Evolutionary conservation across 169 alveolate species (phyloP), one percentile per base, ranked within the genome.

Genomic region (Toxoplasma gondii): DNA sequence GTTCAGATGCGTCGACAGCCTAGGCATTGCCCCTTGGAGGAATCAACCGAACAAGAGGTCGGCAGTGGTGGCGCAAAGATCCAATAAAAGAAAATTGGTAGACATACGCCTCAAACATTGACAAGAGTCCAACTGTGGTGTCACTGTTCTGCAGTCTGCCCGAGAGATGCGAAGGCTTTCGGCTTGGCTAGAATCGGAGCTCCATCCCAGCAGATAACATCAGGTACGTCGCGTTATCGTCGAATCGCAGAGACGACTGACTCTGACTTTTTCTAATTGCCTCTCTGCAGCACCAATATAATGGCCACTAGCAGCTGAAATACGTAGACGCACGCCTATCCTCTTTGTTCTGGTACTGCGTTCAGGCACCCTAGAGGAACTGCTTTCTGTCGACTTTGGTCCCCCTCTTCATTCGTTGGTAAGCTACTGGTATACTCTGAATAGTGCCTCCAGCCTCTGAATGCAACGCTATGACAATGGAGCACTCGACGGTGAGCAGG

Each of bases 101-200:
- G 39, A 36, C 83, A 70, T 70, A 49, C 12, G 58, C 58, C 58
- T 49, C 58, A 49, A 49, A 49, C 58, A 12, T 49, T 49, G 58
- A 17, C 0, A 49, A 49, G 58, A 49, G 58, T 5, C 22, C 58
- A 49, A 49, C 58, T 39, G 87, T 78, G 53, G 39, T 34, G 27
- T 78, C 87, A 78, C 34, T 78, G 12, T 38, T 9, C 12, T 45
- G 78, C 91, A 49, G 91, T 86, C 34, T n/a, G 80, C 53, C n/a
- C 39, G 36, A 86, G 41, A 29, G 38, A 49, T 29, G 91, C 91
- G 49, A 29, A 81, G 39, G 96, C 92, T 16, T 94, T 94, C 82
- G 96, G 96, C 31, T 58, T 95, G 92, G 96, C 96, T 4, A 92
- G 96, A 0, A 67, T 95, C 4, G 96, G 96, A 22, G 92, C 96